Conservation (phyloP, 176 grass and related monocot genomes). For the Paspalum vaginatum region DNA sequence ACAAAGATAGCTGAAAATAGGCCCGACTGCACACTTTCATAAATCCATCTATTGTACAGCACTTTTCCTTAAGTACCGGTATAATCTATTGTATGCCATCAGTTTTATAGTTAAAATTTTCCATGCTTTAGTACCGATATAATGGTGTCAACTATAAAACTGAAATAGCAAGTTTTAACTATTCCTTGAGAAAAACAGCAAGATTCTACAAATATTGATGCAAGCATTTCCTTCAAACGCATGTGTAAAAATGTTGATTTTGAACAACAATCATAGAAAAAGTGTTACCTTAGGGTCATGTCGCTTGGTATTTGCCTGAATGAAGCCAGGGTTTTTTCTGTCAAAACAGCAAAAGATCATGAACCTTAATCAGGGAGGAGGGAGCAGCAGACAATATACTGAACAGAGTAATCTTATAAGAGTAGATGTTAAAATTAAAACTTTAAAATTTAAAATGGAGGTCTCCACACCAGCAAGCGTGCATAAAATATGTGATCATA, state of each 20-base stretch:
- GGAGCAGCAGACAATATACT: conserved; percentile 1
- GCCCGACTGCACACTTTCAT: not conserved
- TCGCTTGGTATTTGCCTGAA: conserved; percentile 73
- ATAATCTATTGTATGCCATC: too few relatives aligned
- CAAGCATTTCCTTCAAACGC: conserved; percentile 5
- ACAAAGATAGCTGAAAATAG: conserved; percentile 25
- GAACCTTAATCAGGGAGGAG: conserved; percentile 38
- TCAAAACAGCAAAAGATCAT: conserved; percentile 36
- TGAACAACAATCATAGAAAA: conserved; percentile 15
- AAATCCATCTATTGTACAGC: too few relatives aligned
- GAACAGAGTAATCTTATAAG: conserved; percentile 29
- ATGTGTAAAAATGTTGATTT: conserved; percentile 18
- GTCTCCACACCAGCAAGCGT: not conserved
- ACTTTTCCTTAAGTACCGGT: too few relatives aligned
- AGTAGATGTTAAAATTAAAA: conserved; percentile 7
- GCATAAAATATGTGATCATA: not conserved
- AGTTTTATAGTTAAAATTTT: too few relatives aligned
- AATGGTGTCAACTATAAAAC: conserved; percentile 15
- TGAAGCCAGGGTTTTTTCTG: conserved; percentile 95
- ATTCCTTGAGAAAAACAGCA: not conserved
- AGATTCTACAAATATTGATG: conserved; percentile 22
- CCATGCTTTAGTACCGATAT: not conserved
- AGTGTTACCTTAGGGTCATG: conserved; percentile 59
- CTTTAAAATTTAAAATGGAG: conserved; percentile 10
- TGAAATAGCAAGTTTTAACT: conserved; percentile 31